Evolutionary conservation across 306 rosid species (phyloP).

Genomic region (Betula pendula): DNA sequence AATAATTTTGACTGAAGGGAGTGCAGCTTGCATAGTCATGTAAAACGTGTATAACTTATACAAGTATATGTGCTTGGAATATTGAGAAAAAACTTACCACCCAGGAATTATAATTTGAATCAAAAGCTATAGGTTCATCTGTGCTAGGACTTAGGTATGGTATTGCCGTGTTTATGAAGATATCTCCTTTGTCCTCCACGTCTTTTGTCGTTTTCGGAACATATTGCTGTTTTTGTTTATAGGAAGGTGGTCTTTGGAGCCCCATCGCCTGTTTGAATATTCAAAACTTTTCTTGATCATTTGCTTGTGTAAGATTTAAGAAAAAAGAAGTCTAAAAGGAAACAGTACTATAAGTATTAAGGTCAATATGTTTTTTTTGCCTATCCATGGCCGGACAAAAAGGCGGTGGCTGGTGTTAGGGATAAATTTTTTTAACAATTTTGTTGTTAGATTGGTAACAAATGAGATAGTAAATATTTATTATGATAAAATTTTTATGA

Average conservation of each 20-base stretch:
- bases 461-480: too few relatives aligned
- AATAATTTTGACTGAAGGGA: too few relatives aligned
- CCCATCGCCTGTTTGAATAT: slow-evolving; percentile 57
- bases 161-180: slow-evolving; percentile 29
- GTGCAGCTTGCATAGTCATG: too few relatives aligned
- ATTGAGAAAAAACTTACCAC: slow-evolving; percentile 44
- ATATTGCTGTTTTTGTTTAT: slow-evolving; percentile 35
- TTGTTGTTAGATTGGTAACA: too few relatives aligned
- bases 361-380: not conserved
- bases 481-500: too few relatives aligned
- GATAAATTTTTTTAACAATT: too few relatives aligned
- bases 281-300: slow-evolving; percentile 40
- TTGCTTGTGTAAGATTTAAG: not conserved
- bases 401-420: not conserved
- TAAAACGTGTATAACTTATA: too few relatives aligned
- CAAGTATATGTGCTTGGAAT: too few relatives aligned
- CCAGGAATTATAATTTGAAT: slow-evolving; percentile 59
- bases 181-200: slow-evolving; percentile 23
- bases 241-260: slow-evolving; percentile 40
- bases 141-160: slow-evolving; percentile 11
- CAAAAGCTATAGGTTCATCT: slow-evolving; percentile 24
- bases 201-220: slow-evolving; percentile 34
- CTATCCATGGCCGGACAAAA: not conserved
- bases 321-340: not conserved
- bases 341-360: not conserved